These are phyloP conservation scores for Schoenoplectus tabernaemontani DNA, from an alignment of 202 grass and related monocot genomes.

Conservation along the genomic window DNA sequence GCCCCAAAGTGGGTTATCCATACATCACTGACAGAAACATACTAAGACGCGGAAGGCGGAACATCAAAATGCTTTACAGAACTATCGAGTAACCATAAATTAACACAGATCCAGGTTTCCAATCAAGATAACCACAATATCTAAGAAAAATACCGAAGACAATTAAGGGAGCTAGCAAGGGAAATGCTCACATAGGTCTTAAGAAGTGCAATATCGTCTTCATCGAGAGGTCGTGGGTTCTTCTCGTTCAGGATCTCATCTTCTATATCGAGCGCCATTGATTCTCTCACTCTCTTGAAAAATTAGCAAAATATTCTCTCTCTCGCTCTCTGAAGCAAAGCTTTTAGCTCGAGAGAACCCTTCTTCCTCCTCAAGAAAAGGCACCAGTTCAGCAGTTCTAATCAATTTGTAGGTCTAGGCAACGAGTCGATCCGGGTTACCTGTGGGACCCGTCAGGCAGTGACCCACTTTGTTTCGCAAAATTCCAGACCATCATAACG, in stretches of 20 bases:
- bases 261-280: constrained; percentile 54
- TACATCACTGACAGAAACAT: not conserved
- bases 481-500: not conserved
- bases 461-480: not conserved
- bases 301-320: not conserved
- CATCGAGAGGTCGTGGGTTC: constrained; percentile 60
- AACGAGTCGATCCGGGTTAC: not conserved
- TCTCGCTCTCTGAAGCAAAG: constrained; percentile 1
- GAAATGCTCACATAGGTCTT: constrained; percentile 59
- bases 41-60: not conserved
- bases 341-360: not conserved
- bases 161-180: not conserved
- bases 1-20: not conserved
- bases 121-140: constrained; percentile 24
- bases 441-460: not conserved
- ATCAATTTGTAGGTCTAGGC: not conserved
- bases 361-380: not conserved
- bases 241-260: constrained; percentile 76
- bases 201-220: constrained; percentile 64
- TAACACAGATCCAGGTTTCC: not conserved
- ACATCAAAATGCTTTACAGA: constrained; percentile 20
- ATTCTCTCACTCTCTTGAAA: not conserved
- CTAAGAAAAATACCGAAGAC: not conserved
- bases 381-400: not conserved
- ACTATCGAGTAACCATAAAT: not conserved